Base-by-base conservation (phyloP, 1,139 yeast species). In the Suhomyces bribrorum region DNA sequence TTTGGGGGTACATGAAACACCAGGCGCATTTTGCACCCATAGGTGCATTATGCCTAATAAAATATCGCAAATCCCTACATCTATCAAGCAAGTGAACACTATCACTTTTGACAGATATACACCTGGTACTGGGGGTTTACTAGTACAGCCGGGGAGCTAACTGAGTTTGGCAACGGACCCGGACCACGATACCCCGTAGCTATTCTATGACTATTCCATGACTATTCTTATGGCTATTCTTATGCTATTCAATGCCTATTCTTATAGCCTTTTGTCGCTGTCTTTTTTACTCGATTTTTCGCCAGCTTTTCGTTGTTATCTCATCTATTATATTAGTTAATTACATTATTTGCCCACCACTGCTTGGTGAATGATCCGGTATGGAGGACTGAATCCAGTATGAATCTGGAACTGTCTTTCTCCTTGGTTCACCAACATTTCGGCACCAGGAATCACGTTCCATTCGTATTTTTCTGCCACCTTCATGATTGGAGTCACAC, bases 361-460 rank as follows among this genome's bases (percentile, higher is more conserved):
- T 17, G 87, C 88, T 24, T 75, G 69, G 50, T 75, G 79, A 35
- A 83, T 73, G 12, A 73, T 75, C 26, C 67, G 61, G 60, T 79
- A 82, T 17, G 88, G 87, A 5, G 89, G 83, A 26, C 54, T 66
- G 41, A 74, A 63, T 0, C 90, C 89, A 14, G 92, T 86, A 81
- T 94, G 90, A 43, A 80, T 63, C 47, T 75, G 68, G 59, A 90
- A 89, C 64, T 92, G 97, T 45, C 79, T 87, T 34, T 86, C 81
- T 38, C 97, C 98, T 64, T 92, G 97, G 62, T 86, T 82, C 15
- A 89, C 88, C 49, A 92, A 75, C 95, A 92, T 86, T 53, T 88
- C 89, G 29, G 84, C 81, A 14, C 98, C 98, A 17, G 92, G 87
- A 48, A 90, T 75, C 12, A 82, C 83, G 20, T 69, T 73, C 96